Evolutionary conservation across 768 basidiomycete genomes (phyloP), one percentile per base, ranked within the genome.

Genomic region (Macrolepiota fuliginosa): DNA sequence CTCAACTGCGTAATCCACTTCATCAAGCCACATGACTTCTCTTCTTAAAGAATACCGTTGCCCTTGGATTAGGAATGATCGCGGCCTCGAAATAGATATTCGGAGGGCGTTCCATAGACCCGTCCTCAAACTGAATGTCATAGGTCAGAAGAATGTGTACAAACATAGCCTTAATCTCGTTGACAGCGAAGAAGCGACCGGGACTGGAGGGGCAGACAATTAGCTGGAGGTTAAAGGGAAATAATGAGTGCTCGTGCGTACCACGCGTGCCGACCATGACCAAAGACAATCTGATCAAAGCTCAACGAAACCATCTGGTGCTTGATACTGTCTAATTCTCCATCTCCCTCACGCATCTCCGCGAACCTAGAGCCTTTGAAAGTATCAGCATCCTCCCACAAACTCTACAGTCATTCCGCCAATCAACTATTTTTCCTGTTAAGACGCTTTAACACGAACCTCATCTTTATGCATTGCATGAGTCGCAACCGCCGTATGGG

Each of bases 331-430:
- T 66, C 65, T 15, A 37, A 49, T 13, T 61, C 56, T 6, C 35
- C 52, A 46, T 55, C 69, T 32, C 70, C 64, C 27, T 70, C 69
- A 27, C 71, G 62, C 64, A 72, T 65, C 4, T 72, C 66, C 29
- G 69, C 60, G 64, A 78, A 81, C 7, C 80, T 67, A 64, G 74
- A 77, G 0, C 74, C 74, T 24, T 79, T 73, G 63, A 83, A 82
- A 6, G 54, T 64, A 7, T 63, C 27, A 0, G 78, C 62, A 46
- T 78, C 65, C 3, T 17, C 9, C n/a, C 17, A 45, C 15, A 22
- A n/a, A 9, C 7, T 10, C 42, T 45, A 19, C 19, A 45, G 17
- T 17, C 15, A 17, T 17, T 45, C 19, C 19, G 6, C 29, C 29
- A 7, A 32, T 32, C 29, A 32, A 7, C 7, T 32, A 32, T 32